These are phyloP conservation scores for Articulospora tetracladia DNA, from an alignment of 495 filamentous ascomycete species.

Conservation along the genomic window DNA sequence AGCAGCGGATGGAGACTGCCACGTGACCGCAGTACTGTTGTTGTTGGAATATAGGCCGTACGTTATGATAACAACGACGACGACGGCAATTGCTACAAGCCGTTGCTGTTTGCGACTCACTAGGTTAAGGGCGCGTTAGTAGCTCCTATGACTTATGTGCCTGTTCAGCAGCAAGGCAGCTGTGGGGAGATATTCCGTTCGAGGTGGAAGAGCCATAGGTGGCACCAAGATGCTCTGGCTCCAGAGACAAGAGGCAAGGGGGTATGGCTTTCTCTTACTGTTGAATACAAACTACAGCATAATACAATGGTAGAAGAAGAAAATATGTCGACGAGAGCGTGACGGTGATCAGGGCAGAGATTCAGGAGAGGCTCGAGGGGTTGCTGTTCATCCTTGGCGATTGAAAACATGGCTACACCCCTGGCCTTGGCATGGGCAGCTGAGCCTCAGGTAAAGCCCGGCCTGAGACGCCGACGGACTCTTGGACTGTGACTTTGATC, in stretches of 20 bases:
- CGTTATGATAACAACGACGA: neutral
- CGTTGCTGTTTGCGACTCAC: constrained; percentile 3
- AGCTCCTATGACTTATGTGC: too few relatives aligned
- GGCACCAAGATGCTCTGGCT: neutral
- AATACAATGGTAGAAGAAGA: neutral
- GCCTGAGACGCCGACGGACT: too few relatives aligned
- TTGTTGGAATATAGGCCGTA: neutral
- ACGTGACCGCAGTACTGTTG: constrained; percentile 5
- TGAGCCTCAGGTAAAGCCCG: neutral
- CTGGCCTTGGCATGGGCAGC: neutral
- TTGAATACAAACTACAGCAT: neutral
- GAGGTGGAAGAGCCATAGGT: neutral
- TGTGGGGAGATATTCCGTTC: too few relatives aligned
- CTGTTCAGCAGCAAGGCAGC: too few relatives aligned
- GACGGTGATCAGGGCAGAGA: neutral
- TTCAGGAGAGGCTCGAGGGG: too few relatives aligned
- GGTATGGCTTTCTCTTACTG: neutral
- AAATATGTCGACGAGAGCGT: neutral
- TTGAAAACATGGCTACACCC: neutral
- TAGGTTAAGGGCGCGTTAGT: neutral
- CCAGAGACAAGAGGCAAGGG: neutral
- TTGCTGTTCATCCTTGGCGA: neutral
- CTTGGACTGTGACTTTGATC: too few relatives aligned
- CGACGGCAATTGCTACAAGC: neutral
- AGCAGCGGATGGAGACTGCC: neutral